Evolutionary conservation across 306 rosid genomes (phyloP).

Genomic region (Albizia julibrissin): DNA sequence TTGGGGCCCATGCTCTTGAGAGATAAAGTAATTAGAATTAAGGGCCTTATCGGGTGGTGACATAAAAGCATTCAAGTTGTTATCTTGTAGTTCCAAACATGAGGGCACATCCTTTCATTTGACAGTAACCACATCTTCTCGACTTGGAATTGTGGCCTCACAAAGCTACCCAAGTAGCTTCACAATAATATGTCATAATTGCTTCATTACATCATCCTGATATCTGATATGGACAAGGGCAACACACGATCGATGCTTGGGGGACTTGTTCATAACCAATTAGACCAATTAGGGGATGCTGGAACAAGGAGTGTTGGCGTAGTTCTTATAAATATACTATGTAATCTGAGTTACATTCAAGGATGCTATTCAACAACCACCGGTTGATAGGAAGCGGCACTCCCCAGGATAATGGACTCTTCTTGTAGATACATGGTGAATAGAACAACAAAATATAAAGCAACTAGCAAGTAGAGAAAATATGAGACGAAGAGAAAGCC

Average conservation of each 20-base stretch:
- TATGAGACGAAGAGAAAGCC: no score
- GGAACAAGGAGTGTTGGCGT: background rate
- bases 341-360: no score
- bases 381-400: accelerated
- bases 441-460: no score
- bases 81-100: slow-evolving; percentile 1
- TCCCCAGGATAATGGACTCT: no score
- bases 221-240: background rate
- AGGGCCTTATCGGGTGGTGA: background rate
- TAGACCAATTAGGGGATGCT: background rate
- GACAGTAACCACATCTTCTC: background rate
- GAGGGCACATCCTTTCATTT: background rate
- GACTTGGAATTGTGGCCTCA: slow-evolving; percentile 5
- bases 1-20: background rate
- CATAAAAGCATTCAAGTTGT: background rate
- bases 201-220: background rate
- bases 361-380: no score
- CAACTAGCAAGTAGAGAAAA: no score
- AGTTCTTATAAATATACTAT: no score
- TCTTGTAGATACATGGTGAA: no score
- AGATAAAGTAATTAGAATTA: background rate
- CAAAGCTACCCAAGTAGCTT: background rate
- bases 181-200: background rate
- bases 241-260: background rate
- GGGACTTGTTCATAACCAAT: background rate